phyloP scores from a whole-genome alignment of 1,284 basidiomycete species.

The Apiotrichum sp. region DNA sequence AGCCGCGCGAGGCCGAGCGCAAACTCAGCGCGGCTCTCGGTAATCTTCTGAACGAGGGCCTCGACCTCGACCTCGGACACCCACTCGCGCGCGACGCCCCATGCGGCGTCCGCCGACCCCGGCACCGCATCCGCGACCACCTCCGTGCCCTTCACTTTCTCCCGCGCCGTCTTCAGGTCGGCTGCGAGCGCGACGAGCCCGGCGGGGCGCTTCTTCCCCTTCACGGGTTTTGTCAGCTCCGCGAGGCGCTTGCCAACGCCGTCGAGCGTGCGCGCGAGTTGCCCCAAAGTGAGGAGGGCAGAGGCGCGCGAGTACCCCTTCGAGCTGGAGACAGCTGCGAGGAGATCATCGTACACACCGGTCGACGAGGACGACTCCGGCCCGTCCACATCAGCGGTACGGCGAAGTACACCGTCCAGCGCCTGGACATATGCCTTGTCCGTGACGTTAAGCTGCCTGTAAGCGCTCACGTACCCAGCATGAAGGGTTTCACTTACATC shows the following conservation, averaged over 20 bases:
- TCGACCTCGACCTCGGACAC: not conserved
- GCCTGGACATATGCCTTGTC: slow-evolving; percentile 7
- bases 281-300: slow-evolving; percentile 2
- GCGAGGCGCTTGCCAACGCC: slow-evolving; percentile 8
- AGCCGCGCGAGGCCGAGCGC: not conserved
- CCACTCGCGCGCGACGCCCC: not conserved
- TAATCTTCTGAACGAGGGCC: not conserved
- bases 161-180: slow-evolving; percentile 6
- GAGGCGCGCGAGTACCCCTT: not conserved
- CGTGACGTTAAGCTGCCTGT: not conserved
- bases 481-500: not conserved
- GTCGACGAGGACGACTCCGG: not conserved
- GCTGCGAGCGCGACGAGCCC: slow-evolving; percentile 3
- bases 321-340: not conserved
- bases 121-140: not conserved
- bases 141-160: not conserved
- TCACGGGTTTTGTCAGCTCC: slow-evolving; percentile 13
- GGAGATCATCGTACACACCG: not conserved
- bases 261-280: slow-evolving; percentile 10
- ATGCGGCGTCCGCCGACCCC: not conserved
- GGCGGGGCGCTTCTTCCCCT: slow-evolving; percentile 25
- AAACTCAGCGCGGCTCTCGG: not conserved
- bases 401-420: slow-evolving; percentile 1
- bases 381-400: not conserved
- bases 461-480: no score